Conservation (phyloP, 164 flowering plant species). For the Nymphaea colorata region DNA sequence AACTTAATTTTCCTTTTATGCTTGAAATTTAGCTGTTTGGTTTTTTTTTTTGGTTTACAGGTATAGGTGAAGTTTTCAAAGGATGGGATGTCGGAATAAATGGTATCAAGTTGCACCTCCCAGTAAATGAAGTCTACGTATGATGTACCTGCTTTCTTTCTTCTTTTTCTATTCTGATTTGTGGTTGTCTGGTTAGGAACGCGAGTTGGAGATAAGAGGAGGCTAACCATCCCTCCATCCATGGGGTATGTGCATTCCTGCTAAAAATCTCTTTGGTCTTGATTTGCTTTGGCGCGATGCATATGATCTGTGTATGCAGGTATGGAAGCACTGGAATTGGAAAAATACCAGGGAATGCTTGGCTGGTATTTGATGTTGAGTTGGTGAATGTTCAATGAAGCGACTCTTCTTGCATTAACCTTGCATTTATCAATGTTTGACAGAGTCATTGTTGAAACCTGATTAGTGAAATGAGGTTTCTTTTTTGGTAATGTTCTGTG, state of each 20-base stretch:
- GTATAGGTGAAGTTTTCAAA: constrained; percentile 68
- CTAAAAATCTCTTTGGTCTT: not conserved
- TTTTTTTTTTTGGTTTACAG: constrained; percentile 24
- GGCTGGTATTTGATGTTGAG: constrained; percentile 91
- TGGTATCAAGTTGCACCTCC: constrained; percentile 18
- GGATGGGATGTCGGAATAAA: too few species aligned
- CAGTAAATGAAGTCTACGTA: not conserved
- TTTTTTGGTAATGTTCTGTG: too few species aligned
- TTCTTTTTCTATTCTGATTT: not conserved
- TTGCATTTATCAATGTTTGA: too few species aligned
- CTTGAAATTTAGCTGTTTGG: not conserved
- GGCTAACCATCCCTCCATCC: constrained; percentile 82
- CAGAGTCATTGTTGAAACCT: too few species aligned
- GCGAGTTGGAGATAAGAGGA: constrained; percentile 93
- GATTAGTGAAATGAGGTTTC: too few species aligned
- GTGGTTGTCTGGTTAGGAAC: constrained; percentile 41
- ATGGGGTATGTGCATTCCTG: constrained; percentile 65
- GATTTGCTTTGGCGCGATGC: not conserved
- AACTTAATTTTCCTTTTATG: not conserved
- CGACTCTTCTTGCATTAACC: too few species aligned
- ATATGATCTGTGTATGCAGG: constrained; percentile 25
- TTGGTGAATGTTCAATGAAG: constrained; percentile 45
- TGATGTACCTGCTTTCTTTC: not conserved
- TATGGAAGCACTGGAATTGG: constrained; percentile 53
- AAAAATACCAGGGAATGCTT: constrained; percentile 64